Base-by-base conservation (phyloP, 495 filamentous ascomycete genomes). In the Neurospora sp. region DNA sequence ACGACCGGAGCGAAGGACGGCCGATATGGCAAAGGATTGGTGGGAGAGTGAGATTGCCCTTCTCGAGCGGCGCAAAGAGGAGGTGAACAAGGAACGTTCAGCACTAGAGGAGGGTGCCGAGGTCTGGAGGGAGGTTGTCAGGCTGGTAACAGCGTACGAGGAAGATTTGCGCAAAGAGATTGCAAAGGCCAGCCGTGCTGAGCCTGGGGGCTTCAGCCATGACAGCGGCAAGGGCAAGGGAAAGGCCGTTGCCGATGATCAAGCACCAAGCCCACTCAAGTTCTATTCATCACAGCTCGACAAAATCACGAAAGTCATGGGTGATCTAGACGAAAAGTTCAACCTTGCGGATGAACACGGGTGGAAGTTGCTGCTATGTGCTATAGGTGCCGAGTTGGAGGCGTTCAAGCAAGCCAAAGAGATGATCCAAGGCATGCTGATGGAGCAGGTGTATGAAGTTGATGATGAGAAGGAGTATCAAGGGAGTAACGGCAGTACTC, bases 361-460 rank as follows among this genome's bases (percentile, higher is more conserved):
- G 8, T 99, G 96, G 96, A 98, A 92, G 48, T 81, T 98, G 37
- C 84, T 99, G 35, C 88, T 97, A 31, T 95, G 91, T 72, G 94
- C 92, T 72, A 90, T 98, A 73, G 91, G 94, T 4, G 93, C 96
- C 1, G 96, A 99, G 76, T 79, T 97, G 4, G 92, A 95, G 75
- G 94, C 96, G 8, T 89, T 97, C 70, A 84, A 81, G 69, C 90
- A 94, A 76, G 92, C 90, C 10, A 85, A 87, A 71, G 81, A 81
- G 2, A 86, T 97, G 74, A 82, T 98, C 69, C 77, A 1, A 78
- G 78, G 1, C 80, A 81, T 41, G 77, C 77, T 22, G 73, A 70
- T 39, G 27, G 53, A 65, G 27, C 53, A 65, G 53, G 53, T 12
- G 12, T 65, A 65, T n/a, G 70, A 76, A 27, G 70, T 74, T 8